phyloP scores from a whole-genome alignment of 208 protist genomes.

The Trypanosoma vivax region DNA sequence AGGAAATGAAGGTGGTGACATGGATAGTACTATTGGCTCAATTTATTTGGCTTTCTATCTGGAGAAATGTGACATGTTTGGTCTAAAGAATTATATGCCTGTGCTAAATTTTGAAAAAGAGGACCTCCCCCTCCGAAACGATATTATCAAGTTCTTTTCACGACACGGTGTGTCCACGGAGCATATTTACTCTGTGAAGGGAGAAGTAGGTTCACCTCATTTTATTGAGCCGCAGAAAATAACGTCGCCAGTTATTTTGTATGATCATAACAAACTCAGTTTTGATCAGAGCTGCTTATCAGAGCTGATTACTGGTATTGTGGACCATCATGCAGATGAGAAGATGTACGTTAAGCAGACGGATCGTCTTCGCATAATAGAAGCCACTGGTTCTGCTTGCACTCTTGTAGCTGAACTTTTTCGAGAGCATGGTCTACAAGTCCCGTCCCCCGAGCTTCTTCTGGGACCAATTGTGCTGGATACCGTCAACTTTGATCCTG shows the following conservation, averaged over 20 bases:
- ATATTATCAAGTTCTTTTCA: conserved; percentile 54
- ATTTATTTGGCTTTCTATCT: conserved; percentile 75
- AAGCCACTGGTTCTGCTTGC: conserved; percentile 63
- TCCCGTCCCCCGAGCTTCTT: conserved; percentile 59
- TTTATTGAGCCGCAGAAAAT: conserved; percentile 32
- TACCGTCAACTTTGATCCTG: conserved; percentile 70
- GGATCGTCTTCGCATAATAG: conserved; percentile 32
- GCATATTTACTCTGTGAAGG: conserved; percentile 31
- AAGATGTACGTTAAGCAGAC: conserved; percentile 35
- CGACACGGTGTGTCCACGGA: conserved; percentile 32
- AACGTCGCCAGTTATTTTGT: conserved; percentile 41
- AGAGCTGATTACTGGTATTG: conserved; percentile 47
- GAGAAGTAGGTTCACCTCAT: conserved; percentile 3
- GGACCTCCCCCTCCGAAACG: conserved; percentile 67
- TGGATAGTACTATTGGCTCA: conserved; percentile 82
- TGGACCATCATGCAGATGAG: conserved; percentile 85
- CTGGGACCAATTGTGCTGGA: conserved; percentile 71
- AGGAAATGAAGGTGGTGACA: conserved; percentile 83
- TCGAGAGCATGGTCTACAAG: conserved; percentile 20
- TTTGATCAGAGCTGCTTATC: conserved; percentile 25
- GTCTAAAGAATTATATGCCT: conserved; percentile 42
- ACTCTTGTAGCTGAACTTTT: conserved; percentile 71
- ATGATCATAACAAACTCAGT: conserved; percentile 83
- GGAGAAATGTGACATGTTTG: conserved; percentile 23
- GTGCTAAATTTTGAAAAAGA: conserved; percentile 69